A percentile compares a stretch with the other conserved stretches of the same genome.
Evolutionary conservation across 2,329 filamentous ascomycete species (phyloP).

Genomic region (Trichophyton simii): DNA sequence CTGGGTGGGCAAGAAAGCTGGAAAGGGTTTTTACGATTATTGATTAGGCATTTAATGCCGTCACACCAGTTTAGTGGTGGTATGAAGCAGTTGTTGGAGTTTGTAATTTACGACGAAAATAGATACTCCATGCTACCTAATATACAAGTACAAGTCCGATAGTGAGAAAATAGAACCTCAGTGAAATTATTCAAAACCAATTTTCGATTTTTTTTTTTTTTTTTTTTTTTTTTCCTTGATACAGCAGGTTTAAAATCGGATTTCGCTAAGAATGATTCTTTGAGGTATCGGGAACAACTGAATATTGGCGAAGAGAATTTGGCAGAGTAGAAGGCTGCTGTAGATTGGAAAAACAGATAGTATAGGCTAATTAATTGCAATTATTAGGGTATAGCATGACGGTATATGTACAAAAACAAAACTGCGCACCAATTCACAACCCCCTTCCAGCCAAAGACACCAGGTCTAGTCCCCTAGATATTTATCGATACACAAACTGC

Average conservation of each 20-base stretch:
- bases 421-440: too few relatives aligned
- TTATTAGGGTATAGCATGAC: background rate
- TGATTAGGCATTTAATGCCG: background rate
- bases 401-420: background rate
- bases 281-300: too few relatives aligned
- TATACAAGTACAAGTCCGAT: background rate
- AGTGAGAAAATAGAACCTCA: background rate
- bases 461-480: background rate
- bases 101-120: background rate
- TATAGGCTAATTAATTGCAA: background rate
- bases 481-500: background rate
- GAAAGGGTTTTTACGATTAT: slow-evolving; percentile 74
- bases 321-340: background rate
- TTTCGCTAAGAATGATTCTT: too few relatives aligned
- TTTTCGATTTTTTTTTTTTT: too few relatives aligned
- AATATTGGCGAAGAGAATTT: background rate
- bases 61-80: background rate
- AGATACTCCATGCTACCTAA: background rate
- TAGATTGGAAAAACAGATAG: background rate
- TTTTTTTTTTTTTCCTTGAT: background rate
- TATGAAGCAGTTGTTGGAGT: background rate
- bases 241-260: background rate
- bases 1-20: slow-evolving; percentile 94
- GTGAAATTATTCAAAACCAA: background rate
- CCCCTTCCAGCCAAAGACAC: background rate